Evolutionary conservation across 2,329 filamentous ascomycete species (phyloP), one percentile per base, ranked within the genome.

Genomic region (Chaetoscypha palmicola): DNA sequence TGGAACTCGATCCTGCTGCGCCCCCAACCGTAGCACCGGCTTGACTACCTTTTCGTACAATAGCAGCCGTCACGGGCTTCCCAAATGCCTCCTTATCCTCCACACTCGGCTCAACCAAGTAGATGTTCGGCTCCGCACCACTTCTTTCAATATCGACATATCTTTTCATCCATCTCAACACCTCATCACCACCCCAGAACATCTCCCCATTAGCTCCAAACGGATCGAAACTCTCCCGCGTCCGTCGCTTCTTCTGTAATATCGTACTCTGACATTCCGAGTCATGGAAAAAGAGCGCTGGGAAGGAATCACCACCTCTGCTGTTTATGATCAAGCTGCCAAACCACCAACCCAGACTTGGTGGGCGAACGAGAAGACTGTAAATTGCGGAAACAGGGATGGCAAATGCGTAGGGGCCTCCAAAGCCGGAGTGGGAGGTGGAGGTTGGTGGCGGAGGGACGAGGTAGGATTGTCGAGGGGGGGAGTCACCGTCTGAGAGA

Each of bases 151-250:
- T 79, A 16, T 73, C 74, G 5, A 92, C 78, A 64, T 95, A 96
- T 61, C 82, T 75, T 61, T 81, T 86, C 56, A 98, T 61, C 92
- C 94, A 98, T 43, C 88, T 76, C 37, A 98, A 64, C 1, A 97
- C 85, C 67, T 98, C 91, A 62, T 98, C 92, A 4, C 92, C 92
- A 45, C 92, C 94, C 92, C 94, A 98, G 61, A 96, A 97, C 72
- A 95, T 83, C 62, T 86, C 79, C 0, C 91, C 91, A 51, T 76
- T 76, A 50, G 88, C 86, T 12, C 83, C 82, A 63, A 96, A 96
- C 0, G 90, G 90, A 57, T 96, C 89, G 58, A 98, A 97, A 33
- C 72, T 86, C 56, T 96, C 88, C 49, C 76, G 77, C 1, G 88
- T 79, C 41, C 86, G 71, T 66, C 83, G 87, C 73, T 92, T 94